A percentile compares a stretch with the other conserved stretches of the same genome.
phyloP scores from a whole-genome alignment of 257 asterid species.

The Galeopsis tetrahit region DNA sequence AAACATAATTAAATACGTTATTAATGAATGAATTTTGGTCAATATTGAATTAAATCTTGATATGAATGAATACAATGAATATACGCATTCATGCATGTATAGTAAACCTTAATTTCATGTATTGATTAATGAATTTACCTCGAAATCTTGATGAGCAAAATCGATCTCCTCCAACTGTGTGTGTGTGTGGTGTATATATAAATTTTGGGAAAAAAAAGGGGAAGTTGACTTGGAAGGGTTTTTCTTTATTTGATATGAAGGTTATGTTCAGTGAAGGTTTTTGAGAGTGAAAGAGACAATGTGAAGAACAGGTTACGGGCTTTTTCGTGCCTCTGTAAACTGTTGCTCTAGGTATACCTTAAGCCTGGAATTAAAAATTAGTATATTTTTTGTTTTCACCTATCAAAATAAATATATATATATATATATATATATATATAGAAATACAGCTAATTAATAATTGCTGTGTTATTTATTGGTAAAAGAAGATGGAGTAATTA shows the following conservation, averaged over 20 bases:
- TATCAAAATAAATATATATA: no score
- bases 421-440: no score
- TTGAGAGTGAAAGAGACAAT: slow-evolving; percentile 31
- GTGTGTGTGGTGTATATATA: not conserved
- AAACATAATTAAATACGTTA: not conserved
- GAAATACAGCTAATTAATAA: slow-evolving; percentile 33
- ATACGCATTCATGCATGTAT: slow-evolving; percentile 27
- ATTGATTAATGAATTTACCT: slow-evolving; percentile 16
- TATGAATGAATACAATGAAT: slow-evolving; percentile 15
- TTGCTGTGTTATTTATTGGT: not conserved
- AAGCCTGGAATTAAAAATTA: slow-evolving; percentile 28
- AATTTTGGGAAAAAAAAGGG: slow-evolving; percentile 16
- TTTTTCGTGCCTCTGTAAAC: no score
- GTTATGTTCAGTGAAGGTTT: slow-evolving; percentile 11
- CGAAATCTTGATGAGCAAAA: slow-evolving; percentile 4
- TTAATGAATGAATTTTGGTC: slow-evolving; percentile 36
- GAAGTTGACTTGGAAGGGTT: slow-evolving; percentile 41
- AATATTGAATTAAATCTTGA: slow-evolving; percentile 34
- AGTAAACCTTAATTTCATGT: not conserved
- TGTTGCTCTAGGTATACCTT: no score
- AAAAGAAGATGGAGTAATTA: not conserved
- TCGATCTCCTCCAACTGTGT: slow-evolving; percentile 6
- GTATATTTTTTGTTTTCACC: not conserved
- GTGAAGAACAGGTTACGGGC: not conserved
- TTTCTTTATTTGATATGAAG: not conserved